phyloP scores from a whole-genome alignment of 768 basidiomycete genomes.

The Lentinus brumalis region DNA sequence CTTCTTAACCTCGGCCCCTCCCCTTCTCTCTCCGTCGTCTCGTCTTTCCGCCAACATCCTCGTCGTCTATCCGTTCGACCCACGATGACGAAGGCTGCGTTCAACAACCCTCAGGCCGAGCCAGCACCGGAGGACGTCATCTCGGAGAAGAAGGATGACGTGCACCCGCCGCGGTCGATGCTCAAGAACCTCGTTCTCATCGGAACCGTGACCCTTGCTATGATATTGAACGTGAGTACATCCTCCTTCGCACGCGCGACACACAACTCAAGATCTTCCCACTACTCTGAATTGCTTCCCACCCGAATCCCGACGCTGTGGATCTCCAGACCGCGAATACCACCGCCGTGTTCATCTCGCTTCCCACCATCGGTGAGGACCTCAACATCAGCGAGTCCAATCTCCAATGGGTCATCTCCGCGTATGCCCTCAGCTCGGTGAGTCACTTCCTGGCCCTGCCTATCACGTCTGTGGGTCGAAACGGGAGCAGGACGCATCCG shows the following conservation, averaged over 20 bases:
- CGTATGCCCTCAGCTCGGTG: constrained; percentile 68
- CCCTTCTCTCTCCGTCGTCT: too few species aligned
- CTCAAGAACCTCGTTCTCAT: constrained; percentile 22
- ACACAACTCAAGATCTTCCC: background rate
- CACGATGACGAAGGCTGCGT: too few species aligned
- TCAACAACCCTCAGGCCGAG: too few species aligned
- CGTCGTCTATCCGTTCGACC: too few species aligned
- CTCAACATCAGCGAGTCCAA: constrained; percentile 51
- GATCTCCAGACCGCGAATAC: constrained; percentile 24
- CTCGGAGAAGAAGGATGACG: background rate
- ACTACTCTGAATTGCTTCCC: background rate
- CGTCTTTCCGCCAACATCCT: too few species aligned
- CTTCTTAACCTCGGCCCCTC: too few species aligned
- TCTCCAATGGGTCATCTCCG: constrained; percentile 69
- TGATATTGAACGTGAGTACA: constrained; percentile 33
- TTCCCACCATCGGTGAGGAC: constrained; percentile 36
- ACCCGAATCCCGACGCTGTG: background rate
- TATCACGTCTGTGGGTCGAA: too few species aligned
- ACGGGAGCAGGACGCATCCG: too few species aligned
- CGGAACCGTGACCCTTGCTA: constrained; percentile 31
- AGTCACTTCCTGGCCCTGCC: constrained; percentile 16
- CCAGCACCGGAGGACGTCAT: background rate
- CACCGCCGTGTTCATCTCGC: constrained; percentile 29
- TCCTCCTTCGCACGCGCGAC: background rate
- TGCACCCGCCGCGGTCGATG: constrained; percentile 1